Conservation (phyloP, 805 yeast genomes). For the Brettanomyces bruxellensis region DNA sequence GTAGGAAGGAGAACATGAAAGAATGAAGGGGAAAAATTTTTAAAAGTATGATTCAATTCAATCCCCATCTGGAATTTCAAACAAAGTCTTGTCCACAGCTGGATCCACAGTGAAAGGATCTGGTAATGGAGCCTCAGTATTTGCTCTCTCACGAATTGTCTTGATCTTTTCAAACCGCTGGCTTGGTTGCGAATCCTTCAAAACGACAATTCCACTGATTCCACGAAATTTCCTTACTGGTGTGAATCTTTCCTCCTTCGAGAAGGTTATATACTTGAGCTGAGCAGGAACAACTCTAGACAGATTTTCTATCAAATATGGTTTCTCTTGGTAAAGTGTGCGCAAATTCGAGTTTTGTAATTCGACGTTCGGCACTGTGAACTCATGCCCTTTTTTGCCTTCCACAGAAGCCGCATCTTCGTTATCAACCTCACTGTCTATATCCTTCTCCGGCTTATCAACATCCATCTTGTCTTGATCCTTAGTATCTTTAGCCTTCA, state of each 20-base stretch:
- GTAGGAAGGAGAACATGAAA: background rate
- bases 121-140: conserved; percentile 67
- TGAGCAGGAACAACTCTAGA: conserved; percentile 88
- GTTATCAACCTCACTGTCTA: conserved; percentile 18
- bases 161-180: conserved; percentile 60
- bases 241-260: conserved; percentile 62
- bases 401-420: conserved; percentile 12
- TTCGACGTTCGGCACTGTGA: conserved; percentile 10
- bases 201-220: conserved; percentile 60
- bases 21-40: background rate
- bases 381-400: conserved; percentile 12
- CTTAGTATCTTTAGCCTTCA: conserved; percentile 36
- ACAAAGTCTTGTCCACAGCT: conserved; percentile 21
- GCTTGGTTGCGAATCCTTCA: conserved; percentile 53
- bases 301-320: conserved; percentile 68
- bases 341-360: conserved; percentile 27
- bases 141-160: conserved; percentile 73
- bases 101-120: conserved; percentile 59
- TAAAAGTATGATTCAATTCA: background rate
- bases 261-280: conserved; percentile 71
- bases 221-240: conserved; percentile 77
- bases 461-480: conserved; percentile 37
- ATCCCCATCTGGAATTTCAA: conserved; percentile 17
- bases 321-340: conserved; percentile 45
- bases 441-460: conserved; percentile 29